A percentile compares a stretch with the other conserved stretches of the same genome.
These are phyloP conservation scores for Hygrocybe coccinea DNA, from an alignment of 768 basidiomycete species.

Conservation along the genomic window DNA sequence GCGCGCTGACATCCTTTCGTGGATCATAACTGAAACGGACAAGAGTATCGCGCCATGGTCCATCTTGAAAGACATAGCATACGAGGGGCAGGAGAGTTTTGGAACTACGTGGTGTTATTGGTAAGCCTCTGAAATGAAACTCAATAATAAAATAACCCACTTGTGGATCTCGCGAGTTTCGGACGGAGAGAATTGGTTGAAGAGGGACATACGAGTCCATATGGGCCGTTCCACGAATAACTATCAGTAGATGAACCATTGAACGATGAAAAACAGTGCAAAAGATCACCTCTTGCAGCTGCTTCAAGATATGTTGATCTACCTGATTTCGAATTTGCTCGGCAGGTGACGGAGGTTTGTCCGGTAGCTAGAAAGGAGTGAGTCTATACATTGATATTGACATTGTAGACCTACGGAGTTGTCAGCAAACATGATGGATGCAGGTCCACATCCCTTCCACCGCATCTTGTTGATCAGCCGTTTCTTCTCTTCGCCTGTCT, in stretches of 20 bases:
- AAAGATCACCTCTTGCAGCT: slow-evolving; percentile 46
- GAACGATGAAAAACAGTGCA: not conserved
- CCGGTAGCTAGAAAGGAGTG: slow-evolving; percentile 48
- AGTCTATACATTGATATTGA: not conserved
- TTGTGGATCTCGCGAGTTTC: slow-evolving; percentile 73
- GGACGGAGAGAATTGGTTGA: slow-evolving; percentile 68
- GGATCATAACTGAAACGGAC: slow-evolving; percentile 90
- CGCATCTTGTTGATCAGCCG: slow-evolving; percentile 80
- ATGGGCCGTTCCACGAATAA: slow-evolving; percentile 71
- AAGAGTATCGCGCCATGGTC: slow-evolving; percentile 89
- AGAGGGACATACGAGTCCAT: slow-evolving; percentile 84
- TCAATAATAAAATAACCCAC: slow-evolving; percentile 43
- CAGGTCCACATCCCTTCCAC: slow-evolving; percentile 81
- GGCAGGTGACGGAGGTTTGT: slow-evolving; percentile 56
- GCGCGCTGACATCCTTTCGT: slow-evolving; percentile 60
- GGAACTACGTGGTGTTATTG: slow-evolving; percentile 44
- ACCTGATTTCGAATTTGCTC: slow-evolving; percentile 54
- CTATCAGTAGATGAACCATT: slow-evolving; percentile 35
- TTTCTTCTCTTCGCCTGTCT: slow-evolving; percentile 76
- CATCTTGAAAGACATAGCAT: slow-evolving; percentile 88
- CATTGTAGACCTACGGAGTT: slow-evolving; percentile 36
- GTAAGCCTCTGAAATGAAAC: not conserved
- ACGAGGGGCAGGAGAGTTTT: slow-evolving; percentile 76
- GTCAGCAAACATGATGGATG: slow-evolving; percentile 64
- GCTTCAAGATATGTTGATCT: slow-evolving; percentile 50